A percentile compares a stretch with the other conserved stretches of the same genome.
phyloP scores from a whole-genome alignment of 2,329 filamentous ascomycete species.

The Venturia aucupariae region DNA sequence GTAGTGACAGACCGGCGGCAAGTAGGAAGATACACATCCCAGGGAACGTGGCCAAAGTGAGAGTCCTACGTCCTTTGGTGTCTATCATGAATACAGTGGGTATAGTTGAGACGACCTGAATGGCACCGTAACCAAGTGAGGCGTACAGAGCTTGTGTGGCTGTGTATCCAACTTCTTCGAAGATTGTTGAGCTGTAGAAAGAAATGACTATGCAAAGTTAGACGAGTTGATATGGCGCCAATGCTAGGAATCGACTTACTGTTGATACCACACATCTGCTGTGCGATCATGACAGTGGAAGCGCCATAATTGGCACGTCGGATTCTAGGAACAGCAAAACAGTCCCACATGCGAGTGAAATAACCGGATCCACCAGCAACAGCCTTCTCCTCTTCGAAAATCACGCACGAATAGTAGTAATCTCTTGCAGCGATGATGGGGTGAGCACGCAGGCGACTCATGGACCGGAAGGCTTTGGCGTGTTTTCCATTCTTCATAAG shows the following conservation, averaged over 20 bases:
- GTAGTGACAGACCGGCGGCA: slow-evolving; percentile 29
- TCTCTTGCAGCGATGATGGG: slow-evolving; percentile 45
- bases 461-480: slow-evolving; percentile 40
- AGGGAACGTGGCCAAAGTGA: slow-evolving; percentile 29
- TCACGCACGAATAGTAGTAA: slow-evolving; percentile 39
- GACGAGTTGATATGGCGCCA: neutral
- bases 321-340: slow-evolving; percentile 26
- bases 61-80: slow-evolving; percentile 35
- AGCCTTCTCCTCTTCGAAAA: slow-evolving; percentile 20
- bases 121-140: slow-evolving; percentile 36
- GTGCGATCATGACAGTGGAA: slow-evolving; percentile 30
- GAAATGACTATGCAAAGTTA: slow-evolving; percentile 19
- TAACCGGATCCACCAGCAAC: slow-evolving; percentile 29
- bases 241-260: neutral
- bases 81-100: slow-evolving; percentile 38
- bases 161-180: slow-evolving; percentile 19
- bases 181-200: slow-evolving; percentile 23
- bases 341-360: slow-evolving; percentile 29
- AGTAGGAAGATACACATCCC: slow-evolving; percentile 26
- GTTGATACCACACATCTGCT: slow-evolving; percentile 20
- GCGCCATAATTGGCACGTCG: slow-evolving; percentile 26
- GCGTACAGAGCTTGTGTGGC: slow-evolving; percentile 8
- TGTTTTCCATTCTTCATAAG: slow-evolving; percentile 38
- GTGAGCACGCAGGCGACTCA: slow-evolving; percentile 41
- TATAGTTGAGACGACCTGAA: slow-evolving; percentile 37